phyloP scores from a whole-genome alignment of 1,284 basidiomycete genomes.

The Xerocomus minutiporus region DNA sequence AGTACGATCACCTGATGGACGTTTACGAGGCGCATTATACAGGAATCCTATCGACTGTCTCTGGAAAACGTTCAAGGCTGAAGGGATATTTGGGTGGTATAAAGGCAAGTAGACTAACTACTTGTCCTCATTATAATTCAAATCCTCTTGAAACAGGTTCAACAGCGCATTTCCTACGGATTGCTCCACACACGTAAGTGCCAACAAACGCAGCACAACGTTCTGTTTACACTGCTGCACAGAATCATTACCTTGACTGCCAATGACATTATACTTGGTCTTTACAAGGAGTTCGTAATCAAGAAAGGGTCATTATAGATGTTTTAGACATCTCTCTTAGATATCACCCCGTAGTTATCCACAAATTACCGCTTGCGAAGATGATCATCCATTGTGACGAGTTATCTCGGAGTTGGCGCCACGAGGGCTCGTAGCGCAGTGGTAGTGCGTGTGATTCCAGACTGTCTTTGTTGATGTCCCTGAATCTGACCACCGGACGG shows the following conservation, averaged over 20 bases:
- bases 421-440: slow-evolving; percentile 34
- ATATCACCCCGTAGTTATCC: not conserved
- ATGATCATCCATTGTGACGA: no score
- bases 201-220: not conserved
- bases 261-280: slow-evolving; percentile 77
- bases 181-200: slow-evolving; percentile 85
- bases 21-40: slow-evolving; percentile 74
- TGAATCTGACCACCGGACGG: no score
- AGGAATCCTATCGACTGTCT: slow-evolving; percentile 92
- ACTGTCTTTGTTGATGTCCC: no score
- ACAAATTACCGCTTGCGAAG: no score
- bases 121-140: not conserved
- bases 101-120: slow-evolving; percentile 54
- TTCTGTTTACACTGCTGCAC: slow-evolving; percentile 7
- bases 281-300: slow-evolving; percentile 55
- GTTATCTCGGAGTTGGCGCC: not conserved
- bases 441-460: slow-evolving; percentile 39
- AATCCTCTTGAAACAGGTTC: slow-evolving; percentile 52
- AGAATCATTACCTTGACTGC: slow-evolving; percentile 84
- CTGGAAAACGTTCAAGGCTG: slow-evolving; percentile 90
- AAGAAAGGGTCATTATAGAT: slow-evolving; percentile 14
- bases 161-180: slow-evolving; percentile 87
- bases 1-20: slow-evolving; percentile 66
- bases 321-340: slow-evolving; percentile 1
- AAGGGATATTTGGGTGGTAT: slow-evolving; percentile 90